Evolutionary conservation across 352 stramenopile genomes (phyloP), one percentile per base, ranked within the genome.

Genomic region (Globisporangium mamillatum): DNA sequence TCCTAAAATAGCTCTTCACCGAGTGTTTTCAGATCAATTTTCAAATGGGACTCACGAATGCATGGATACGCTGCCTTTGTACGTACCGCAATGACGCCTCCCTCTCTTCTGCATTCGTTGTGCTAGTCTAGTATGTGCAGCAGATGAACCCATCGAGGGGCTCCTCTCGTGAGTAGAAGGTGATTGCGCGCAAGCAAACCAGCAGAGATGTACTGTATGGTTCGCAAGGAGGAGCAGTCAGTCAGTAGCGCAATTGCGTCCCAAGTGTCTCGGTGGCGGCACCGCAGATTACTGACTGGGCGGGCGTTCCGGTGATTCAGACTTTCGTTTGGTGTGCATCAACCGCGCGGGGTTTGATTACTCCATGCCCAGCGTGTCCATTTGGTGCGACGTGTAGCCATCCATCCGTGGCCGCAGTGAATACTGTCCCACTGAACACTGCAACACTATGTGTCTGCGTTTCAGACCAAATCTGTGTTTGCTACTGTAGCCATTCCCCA

Each of bases 231-330:
- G 41, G 6, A n/a, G 41, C 4, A 22, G 41, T 32, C 14, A n/a
- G 14, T 38, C 36, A 0, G 36, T 12, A 5, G 16, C 14, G 14
- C 41, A 50, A 22, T 50, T 50, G 14, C 41, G 7, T 10, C 32
- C 8, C 32, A 32, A 32, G 4, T 32, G 41, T 16, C 14, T 48
- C 14, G 16, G 22, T 34, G 16, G 36, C 22, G 18, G 9, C 34
- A 53, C 36, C 58, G 14, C 32, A 7, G 58, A 53, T 53, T 52
- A 36, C 58, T 53, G 41, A 44, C 9, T 16, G 36, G 36, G 12
- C 1, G 1, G n/a, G 24, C 24, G n/a, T 63, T 24, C 58, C 58
- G 58, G 58, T 63, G 58, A 52, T 63, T 14, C 34, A 63, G n/a
- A 6, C 6, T 50, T 50, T 48, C 41, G 41, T 32, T n/a, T n/a